phyloP scores from a whole-genome alignment of 2,329 filamentous ascomycete species.

The Didymellaceae sp. region DNA sequence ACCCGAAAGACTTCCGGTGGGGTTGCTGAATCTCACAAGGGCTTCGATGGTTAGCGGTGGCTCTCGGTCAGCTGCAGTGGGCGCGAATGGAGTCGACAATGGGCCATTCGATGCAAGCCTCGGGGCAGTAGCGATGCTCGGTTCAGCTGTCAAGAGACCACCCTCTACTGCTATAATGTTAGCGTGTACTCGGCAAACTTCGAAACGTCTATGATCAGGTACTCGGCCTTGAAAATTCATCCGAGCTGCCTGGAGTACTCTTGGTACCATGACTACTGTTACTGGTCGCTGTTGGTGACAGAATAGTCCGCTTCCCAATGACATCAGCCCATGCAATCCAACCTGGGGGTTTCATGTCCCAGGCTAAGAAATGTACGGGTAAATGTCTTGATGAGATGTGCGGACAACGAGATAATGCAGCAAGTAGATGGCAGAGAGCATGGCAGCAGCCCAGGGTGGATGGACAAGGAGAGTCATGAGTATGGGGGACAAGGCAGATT shows the following conservation, averaged over 20 bases:
- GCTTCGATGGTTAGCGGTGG: constrained; percentile 2
- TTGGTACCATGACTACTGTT: constrained; percentile 19
- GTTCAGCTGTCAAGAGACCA: constrained; percentile 18
- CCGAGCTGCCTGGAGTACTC: constrained; percentile 19
- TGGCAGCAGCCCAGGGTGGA: constrained; percentile 21
- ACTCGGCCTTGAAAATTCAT: constrained; percentile 2
- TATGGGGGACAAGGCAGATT: constrained; percentile 27
- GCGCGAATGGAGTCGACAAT: constrained; percentile 1
- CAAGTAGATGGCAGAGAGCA: constrained; percentile 21
- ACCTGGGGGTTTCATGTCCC: constrained; percentile 20
- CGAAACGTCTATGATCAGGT: not conserved
- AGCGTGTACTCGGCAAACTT: not conserved
- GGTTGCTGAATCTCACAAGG: constrained; percentile 19
- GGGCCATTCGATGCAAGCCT: constrained; percentile 7
- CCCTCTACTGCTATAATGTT: constrained; percentile 2
- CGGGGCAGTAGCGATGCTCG: constrained; percentile 16
- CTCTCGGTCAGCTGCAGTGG: constrained; percentile 1
- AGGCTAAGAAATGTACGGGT: constrained; percentile 20
- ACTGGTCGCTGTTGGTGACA: constrained; percentile 10
- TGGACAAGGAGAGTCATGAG: constrained; percentile 31
- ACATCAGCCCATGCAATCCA: constrained; percentile 39
- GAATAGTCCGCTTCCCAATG: constrained; percentile 25
- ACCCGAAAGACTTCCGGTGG: constrained; percentile 26
- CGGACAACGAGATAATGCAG: constrained; percentile 12
- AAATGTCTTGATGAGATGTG: constrained; percentile 18